Evolutionary conservation across 495 filamentous ascomycete genomes (phyloP).

Genomic region (Penicillium fimorum): DNA sequence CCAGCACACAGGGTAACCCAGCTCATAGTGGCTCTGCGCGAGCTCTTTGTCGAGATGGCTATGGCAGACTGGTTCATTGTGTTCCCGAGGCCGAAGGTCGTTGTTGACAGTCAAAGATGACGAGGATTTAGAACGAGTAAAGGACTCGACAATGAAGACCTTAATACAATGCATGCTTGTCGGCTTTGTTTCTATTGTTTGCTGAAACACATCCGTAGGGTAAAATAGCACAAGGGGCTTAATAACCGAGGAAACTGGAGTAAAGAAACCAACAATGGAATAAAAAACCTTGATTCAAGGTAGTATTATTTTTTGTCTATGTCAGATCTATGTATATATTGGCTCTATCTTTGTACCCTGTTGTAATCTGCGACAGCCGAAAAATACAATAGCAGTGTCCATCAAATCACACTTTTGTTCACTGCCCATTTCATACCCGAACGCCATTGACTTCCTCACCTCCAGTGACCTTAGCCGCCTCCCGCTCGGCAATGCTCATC

Average conservation of each 20-base stretch:
- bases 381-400: slow-evolving; percentile 16
- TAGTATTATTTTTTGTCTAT: slow-evolving; percentile 15
- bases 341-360: slow-evolving; percentile 15
- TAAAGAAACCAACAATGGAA: not conserved
- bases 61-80: slow-evolving; percentile 2
- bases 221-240: not conserved
- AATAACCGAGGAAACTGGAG: not conserved
- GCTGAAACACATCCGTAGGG: not conserved
- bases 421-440: slow-evolving; percentile 20
- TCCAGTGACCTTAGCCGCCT: slow-evolving; percentile 36
- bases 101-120: not conserved
- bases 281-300: not conserved
- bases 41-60: slow-evolving; percentile 1
- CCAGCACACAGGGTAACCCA: not conserved
- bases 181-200: slow-evolving; percentile 3
- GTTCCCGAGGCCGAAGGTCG: not conserved
- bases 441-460: slow-evolving; percentile 39
- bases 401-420: slow-evolving; percentile 9
- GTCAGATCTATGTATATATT: slow-evolving; percentile 14
- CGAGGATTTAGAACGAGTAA: not conserved
- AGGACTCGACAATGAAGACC: slow-evolving; percentile 2
- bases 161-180: not conserved
- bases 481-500: slow-evolving; percentile 41
- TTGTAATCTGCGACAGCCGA: not conserved
- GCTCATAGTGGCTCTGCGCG: not conserved